These are phyloP conservation scores for Leptographium lundbergii DNA, from an alignment of 2,329 filamentous ascomycete genomes.

Conservation along the genomic window DNA sequence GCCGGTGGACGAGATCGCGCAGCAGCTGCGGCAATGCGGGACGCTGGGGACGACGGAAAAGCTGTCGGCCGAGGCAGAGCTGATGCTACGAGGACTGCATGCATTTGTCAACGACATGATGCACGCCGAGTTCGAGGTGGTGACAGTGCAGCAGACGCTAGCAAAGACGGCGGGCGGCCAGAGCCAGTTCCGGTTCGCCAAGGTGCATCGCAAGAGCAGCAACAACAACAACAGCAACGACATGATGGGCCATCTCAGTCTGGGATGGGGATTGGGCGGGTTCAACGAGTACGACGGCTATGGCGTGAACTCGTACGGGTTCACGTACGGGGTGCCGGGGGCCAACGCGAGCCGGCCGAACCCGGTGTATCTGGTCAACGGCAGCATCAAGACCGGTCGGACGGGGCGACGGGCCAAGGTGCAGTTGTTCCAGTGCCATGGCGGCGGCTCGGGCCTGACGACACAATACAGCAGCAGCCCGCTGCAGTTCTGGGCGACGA, in stretches of 20 bases:
- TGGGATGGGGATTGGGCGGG: too few relatives aligned
- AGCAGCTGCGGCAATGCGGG: not conserved
- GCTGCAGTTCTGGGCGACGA: not conserved
- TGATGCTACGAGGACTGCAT: not conserved
- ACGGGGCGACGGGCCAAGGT: slow-evolving; percentile 4
- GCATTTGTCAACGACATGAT: not conserved
- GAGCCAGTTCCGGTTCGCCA: too few relatives aligned
- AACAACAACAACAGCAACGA: too few relatives aligned
- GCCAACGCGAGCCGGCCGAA: not conserved
- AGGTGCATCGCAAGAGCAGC: too few relatives aligned
- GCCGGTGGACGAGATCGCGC: not conserved
- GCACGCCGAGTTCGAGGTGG: not conserved
- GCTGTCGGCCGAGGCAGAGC: not conserved
- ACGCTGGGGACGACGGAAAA: not conserved
- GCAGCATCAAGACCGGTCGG: not conserved
- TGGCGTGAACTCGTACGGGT: too few relatives aligned
- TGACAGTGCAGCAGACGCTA: not conserved
- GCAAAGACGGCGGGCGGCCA: not conserved
- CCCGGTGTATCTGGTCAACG: slow-evolving; percentile 6
- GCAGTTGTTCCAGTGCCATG: slow-evolving; percentile 10
- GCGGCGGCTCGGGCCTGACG: not conserved
- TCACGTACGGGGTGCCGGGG: not conserved
- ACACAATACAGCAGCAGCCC: not conserved
- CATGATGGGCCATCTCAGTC: too few relatives aligned
- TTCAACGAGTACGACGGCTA: too few relatives aligned